Evolutionary conservation across 768 basidiomycete species (phyloP).

Genomic region (Pleurotus citrinopileatus): DNA sequence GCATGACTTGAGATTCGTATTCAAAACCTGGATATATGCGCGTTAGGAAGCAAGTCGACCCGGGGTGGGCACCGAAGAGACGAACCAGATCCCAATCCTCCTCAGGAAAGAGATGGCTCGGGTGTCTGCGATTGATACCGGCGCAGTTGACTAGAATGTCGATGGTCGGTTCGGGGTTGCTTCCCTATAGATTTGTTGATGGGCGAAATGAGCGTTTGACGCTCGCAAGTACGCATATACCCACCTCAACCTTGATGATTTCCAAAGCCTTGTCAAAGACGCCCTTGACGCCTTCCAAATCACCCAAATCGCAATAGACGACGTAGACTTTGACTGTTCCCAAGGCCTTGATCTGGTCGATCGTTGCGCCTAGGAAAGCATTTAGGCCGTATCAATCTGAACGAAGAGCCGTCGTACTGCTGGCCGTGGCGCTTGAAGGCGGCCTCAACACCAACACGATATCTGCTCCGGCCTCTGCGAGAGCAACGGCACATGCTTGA

Average conservation of each 20-base stretch:
- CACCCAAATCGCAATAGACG: constrained; percentile 39
- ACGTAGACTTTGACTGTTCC: constrained; percentile 22
- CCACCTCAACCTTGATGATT: constrained; percentile 26
- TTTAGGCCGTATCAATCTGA: no score
- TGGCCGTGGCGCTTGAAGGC: constrained; percentile 12
- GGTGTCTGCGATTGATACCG: constrained; percentile 56
- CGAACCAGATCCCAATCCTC: constrained; percentile 66
- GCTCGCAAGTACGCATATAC: background rate
- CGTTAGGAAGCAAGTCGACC: no score
- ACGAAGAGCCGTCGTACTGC: background rate
- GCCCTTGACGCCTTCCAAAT: constrained; percentile 36
- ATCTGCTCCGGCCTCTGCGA: constrained; percentile 47
- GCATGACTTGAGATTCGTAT: constrained; percentile 84
- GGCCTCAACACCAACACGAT: constrained; percentile 43
- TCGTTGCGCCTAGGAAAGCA: no score
- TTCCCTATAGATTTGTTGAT: no score
- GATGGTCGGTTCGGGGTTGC: constrained; percentile 23
- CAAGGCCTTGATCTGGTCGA: constrained; percentile 10
- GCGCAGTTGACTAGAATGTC: constrained; percentile 73
- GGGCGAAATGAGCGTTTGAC: no score
- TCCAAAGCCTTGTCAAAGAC: constrained; percentile 40
- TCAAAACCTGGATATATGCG: constrained; percentile 56
- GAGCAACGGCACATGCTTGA: constrained; percentile 46
- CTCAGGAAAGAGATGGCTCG: constrained; percentile 63
- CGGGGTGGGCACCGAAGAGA: constrained; percentile 5